Evolutionary conservation across 2,329 filamentous ascomycete genomes (phyloP), one percentile per base, ranked within the genome.

Genomic region (Anthostomella pinea): DNA sequence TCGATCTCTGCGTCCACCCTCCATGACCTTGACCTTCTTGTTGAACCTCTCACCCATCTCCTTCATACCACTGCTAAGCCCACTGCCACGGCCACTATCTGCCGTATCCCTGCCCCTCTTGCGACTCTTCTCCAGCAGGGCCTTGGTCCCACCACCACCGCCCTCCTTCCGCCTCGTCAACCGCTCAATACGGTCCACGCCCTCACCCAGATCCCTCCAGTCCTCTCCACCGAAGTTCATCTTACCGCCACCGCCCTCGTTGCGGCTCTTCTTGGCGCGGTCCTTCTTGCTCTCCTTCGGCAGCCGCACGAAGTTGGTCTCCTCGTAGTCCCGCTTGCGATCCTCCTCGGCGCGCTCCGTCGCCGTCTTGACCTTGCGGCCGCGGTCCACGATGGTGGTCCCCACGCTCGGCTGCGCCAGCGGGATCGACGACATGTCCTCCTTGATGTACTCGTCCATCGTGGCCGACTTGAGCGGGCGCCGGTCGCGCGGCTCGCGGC

Each of bases 281-380:
- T 95, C 89, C 68, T 95, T 95, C 74, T 95, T 97, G 66, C 81
- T 86, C 62, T 86, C 79, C 54, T 81, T 83, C 9, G 91, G 89
- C 53, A 98, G 69, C 51, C 93, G 86, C 11, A 87, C 80, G 56
- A 96, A 91, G 67, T 98, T 95, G 51, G 73, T 77, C 67, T 98
- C 93, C 69, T 98, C 93, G 66, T 96, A 98, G 30, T 85, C 79
- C 41, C 77, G 77, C 37, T 86, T 74, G 66, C 95, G 90, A 2
- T 77, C 77, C 61, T 97, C 90, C 25, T 80, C 79, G 45, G 80
- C 80, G 38, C 86, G 78, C 59, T 96, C 85, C 21, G 79, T 73
- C 10, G 81, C 77, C 5, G 85, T 87, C 72, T 90, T 93, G 55
- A 81, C 79, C 59, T 80, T 80, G 46, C 91, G 79, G 21, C 93